A percentile compares a stretch with the other conserved stretches of the same genome.
Conservation (phyloP, 176 grass and related monocot species). For the Rhynchospora tenuis region DNA sequence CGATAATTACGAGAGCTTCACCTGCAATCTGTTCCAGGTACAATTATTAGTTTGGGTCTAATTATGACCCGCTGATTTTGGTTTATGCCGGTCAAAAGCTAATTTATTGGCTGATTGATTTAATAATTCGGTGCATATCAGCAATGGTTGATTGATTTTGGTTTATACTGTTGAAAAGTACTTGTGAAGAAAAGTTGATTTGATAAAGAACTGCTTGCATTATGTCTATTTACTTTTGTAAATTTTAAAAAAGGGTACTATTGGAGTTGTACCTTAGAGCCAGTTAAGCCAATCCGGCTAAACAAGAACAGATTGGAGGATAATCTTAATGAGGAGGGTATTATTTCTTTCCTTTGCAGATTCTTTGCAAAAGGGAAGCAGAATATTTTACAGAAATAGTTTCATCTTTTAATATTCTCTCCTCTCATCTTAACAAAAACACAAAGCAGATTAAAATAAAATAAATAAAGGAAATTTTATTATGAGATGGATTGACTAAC, state of each 20-base stretch:
- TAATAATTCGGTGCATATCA: neutral
- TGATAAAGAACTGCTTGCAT: neutral
- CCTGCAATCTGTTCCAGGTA: constrained; percentile 96
- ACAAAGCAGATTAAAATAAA: neutral
- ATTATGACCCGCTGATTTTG: neutral
- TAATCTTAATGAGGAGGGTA: neutral
- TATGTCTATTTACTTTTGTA: neutral
- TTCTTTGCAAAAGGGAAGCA: neutral
- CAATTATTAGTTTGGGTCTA: neutral
- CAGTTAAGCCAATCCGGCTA: neutral
- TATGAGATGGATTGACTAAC: neutral
- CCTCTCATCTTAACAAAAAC: neutral
- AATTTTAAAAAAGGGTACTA: neutral
- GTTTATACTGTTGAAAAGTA: neutral
- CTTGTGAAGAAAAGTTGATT: neutral
- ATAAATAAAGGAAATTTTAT: neutral
- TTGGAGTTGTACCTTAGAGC: neutral
- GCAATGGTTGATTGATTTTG: neutral
- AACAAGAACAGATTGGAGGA: neutral
- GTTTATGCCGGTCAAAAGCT: neutral
- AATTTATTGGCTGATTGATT: neutral
- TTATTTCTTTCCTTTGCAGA: neutral
- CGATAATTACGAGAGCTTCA: constrained; percentile 93
- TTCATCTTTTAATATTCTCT: neutral
- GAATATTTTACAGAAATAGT: neutral